Evolutionary conservation across 148 eudicot genomes (phyloP), one percentile per base, ranked within the genome.

Genomic region (Persicaria tinctoria): DNA sequence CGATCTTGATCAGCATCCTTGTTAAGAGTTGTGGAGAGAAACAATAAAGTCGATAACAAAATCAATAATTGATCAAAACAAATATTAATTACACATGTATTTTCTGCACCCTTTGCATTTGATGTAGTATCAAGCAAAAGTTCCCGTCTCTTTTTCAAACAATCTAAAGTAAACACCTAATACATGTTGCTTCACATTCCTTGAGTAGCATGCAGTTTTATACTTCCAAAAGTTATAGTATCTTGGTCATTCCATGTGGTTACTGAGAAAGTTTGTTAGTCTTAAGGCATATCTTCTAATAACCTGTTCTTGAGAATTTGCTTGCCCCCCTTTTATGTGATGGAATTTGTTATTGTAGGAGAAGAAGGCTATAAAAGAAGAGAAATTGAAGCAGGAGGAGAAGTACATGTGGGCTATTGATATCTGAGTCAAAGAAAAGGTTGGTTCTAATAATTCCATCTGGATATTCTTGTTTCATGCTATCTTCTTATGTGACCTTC

Each of bases 331-430:
- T n/a, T 55, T 8, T 23, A 14, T 14, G 5, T 74, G 79, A 76
- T 72, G 9, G 74, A 72, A 73, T 6, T 55, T 77, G 45, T 80
- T 76, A 63, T 66, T 81, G 82, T 95, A 96, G 99, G 99, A 96
- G 83, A 96, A 92, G 90, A 92, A 92, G 87, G 89, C 95, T 51
- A 0, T 90, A 56, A 96, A 84, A 86, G 97, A 96, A 82, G 99
- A 96, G 78, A 96, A 96, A 75, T 27, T 88, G 82, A 89, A 90
- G 81, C 90, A 76, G 83, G 99, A 96, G 83, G 99, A 96, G 78
- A 96, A 96, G 82, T 96, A 92, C 80, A 96, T 92, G 97, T 96
- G 97, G 97, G 99, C 99, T 74, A 76, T 90, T 66, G 85, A 92
- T 59, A 93, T 90, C 78, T 97, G 95, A 73, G 95, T 92, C 69